phyloP scores from a whole-genome alignment of 495 filamentous ascomycete genomes.

The Trichocladium uniseriatum region DNA sequence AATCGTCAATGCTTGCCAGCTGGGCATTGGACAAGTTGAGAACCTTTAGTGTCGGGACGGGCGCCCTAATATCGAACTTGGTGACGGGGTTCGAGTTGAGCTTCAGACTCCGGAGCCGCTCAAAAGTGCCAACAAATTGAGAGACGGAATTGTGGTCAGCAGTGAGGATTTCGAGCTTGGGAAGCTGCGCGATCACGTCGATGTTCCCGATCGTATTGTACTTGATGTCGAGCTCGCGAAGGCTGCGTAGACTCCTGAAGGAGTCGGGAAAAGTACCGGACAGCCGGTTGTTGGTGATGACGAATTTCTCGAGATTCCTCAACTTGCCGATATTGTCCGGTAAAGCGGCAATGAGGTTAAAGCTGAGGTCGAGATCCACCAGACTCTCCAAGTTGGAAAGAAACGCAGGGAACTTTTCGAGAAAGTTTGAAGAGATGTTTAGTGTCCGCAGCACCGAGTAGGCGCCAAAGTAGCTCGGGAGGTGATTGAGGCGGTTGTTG shows the following conservation, averaged over 20 bases:
- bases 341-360: constrained; percentile 74
- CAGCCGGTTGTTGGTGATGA: constrained; percentile 90
- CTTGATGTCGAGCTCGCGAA: constrained; percentile 88
- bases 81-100: constrained; percentile 91
- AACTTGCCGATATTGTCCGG: constrained; percentile 71
- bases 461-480: constrained; percentile 72
- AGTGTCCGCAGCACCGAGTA: constrained; percentile 71
- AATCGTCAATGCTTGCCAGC: constrained; percentile 72
- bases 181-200: constrained; percentile 71
- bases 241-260: constrained; percentile 58
- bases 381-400: constrained; percentile 72
- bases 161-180: constrained; percentile 74
- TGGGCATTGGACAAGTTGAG: constrained; percentile 84
- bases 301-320: constrained; percentile 71
- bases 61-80: constrained; percentile 70
- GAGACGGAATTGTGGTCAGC: constrained; percentile 88
- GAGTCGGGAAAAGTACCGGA: constrained; percentile 60
- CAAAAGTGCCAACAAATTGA: constrained; percentile 75
- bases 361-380: constrained; percentile 92
- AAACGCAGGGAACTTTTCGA: constrained; percentile 75
- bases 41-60: constrained; percentile 70
- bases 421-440: constrained; percentile 85
- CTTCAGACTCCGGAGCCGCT: constrained; percentile 70
- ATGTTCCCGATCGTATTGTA: constrained; percentile 85
- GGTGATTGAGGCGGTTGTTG: constrained; percentile 72